These are phyloP conservation scores for Colletotrichum echinochloae DNA, from an alignment of 2,329 filamentous ascomycete species.

Conservation along the genomic window DNA sequence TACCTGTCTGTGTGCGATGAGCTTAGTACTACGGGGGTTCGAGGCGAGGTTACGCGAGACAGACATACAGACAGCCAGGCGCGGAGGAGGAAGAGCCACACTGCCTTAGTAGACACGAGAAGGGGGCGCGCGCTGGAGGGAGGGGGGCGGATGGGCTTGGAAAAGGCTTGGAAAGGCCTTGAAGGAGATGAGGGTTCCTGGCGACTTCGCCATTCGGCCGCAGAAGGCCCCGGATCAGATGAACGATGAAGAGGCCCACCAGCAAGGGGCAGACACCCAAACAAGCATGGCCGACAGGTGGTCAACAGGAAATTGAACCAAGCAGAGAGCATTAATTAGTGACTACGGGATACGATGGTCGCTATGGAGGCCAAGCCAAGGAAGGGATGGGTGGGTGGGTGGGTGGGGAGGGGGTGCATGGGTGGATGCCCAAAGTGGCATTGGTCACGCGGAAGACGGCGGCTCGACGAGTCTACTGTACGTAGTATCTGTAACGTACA, in stretches of 20 bases:
- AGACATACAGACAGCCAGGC: background rate
- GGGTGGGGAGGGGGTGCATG: background rate
- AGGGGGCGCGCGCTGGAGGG: background rate
- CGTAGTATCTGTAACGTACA: no score
- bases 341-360: conserved; percentile 30
- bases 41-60: conserved; percentile 5
- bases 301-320: conserved; percentile 36
- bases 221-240: conserved; percentile 25
- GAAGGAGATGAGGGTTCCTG: conserved; percentile 34
- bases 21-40: background rate
- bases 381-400: background rate
- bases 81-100: conserved; percentile 9
- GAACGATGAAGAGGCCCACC: conserved; percentile 25
- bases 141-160: conserved; percentile 3
- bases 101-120: conserved; percentile 1
- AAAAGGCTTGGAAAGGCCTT: background rate
- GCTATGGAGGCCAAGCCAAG: conserved; percentile 26
- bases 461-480: background rate
- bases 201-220: conserved; percentile 17
- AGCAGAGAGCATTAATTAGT: conserved; percentile 25
- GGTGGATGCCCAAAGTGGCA: background rate
- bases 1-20: background rate
- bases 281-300: conserved; percentile 29
- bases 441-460: background rate
- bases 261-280: background rate